Evolutionary conservation across 2,329 filamentous ascomycete species (phyloP).

Genomic region (Cyphellophora attinorum): DNA sequence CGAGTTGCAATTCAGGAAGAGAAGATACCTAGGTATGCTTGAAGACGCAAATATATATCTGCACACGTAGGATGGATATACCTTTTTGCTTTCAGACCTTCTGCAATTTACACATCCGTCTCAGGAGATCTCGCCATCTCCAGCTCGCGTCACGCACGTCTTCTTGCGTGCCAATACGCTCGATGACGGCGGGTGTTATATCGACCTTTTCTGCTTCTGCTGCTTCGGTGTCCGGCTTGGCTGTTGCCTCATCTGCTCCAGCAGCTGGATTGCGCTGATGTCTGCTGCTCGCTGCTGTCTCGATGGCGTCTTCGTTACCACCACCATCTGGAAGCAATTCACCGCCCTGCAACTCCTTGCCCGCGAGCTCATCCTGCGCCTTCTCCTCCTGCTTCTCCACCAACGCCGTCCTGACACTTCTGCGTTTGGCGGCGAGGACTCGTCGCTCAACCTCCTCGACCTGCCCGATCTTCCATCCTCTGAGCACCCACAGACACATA

Average conservation of each 20-base stretch:
- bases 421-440: neutral
- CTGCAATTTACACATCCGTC: slow-evolving; percentile 3
- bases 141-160: slow-evolving; percentile 2
- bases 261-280: no score
- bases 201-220: neutral
- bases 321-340: no score
- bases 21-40: no score
- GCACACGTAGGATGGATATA: no score
- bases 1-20: no score
- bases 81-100: slow-evolving; percentile 2
- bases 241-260: no score
- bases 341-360: neutral
- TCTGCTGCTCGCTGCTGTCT: no score
- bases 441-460: slow-evolving; percentile 11
- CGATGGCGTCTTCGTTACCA: no score
- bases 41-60: no score
- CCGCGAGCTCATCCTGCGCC: neutral
- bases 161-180: neutral
- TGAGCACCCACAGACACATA: slow-evolving; percentile 33
- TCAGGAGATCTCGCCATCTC: slow-evolving; percentile 4
- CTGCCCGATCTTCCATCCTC: slow-evolving; percentile 31
- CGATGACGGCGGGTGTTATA: neutral
- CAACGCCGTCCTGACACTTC: neutral
- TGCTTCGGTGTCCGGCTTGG: neutral
- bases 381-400: neutral